A percentile compares a stretch with the other conserved stretches of the same genome.
Evolutionary conservation across 176 grass and related monocot species (phyloP).

Genomic region (Musa itinerans): DNA sequence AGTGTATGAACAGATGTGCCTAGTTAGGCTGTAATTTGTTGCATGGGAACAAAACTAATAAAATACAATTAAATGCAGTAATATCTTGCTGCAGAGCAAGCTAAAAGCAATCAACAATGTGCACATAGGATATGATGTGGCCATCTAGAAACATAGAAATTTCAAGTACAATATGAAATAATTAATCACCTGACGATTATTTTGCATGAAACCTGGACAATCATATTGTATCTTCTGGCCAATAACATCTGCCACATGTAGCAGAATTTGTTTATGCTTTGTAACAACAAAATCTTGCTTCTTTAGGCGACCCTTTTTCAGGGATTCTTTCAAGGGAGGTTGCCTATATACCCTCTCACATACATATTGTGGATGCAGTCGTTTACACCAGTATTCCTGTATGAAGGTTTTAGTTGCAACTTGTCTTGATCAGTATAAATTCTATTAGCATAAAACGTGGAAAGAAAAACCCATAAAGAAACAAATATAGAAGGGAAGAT

Average conservation of each 20-base stretch:
- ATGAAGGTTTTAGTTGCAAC: not conserved
- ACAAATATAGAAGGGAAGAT: not conserved
- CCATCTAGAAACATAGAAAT: conserved; percentile 13
- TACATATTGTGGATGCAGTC: conserved; percentile 91
- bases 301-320: conserved; percentile 68
- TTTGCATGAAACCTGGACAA: conserved; percentile 73
- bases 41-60: not conserved
- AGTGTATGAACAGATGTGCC: not conserved
- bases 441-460: not conserved
- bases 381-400: conserved; percentile 99
- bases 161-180: not conserved
- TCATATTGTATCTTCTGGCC: conserved; percentile 84
- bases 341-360: conserved; percentile 91
- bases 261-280: conserved; percentile 73
- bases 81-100: not conserved
- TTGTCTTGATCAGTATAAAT: not conserved
- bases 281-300: conserved; percentile 90
- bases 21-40: not conserved
- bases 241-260: conserved; percentile 64
- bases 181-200: conserved; percentile 69
- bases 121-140: not conserved
- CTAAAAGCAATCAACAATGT: not conserved
- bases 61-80: not conserved
- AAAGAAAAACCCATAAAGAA: not conserved
- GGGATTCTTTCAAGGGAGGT: conserved; percentile 64